Conservation (phyloP, 306 rosid species). For the Pachyrhizus erosus region DNA sequence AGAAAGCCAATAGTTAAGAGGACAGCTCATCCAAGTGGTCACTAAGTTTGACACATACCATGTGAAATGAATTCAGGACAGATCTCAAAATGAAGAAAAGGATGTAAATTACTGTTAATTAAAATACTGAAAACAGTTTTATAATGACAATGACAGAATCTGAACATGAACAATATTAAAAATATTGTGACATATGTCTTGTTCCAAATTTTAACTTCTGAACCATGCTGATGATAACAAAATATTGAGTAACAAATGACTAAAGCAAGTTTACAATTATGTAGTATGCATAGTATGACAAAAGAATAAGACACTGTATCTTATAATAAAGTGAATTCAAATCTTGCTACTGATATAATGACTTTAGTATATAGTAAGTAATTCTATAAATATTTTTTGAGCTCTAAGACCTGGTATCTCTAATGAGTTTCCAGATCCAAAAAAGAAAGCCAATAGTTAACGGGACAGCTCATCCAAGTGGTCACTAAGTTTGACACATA, state of each 20-base stretch:
- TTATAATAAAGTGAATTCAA: not conserved
- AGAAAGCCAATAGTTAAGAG: not conserved
- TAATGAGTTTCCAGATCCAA: not conserved
- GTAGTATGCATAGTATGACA: not conserved
- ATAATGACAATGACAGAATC: not conserved
- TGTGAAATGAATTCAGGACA: not conserved
- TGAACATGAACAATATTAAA: not conserved
- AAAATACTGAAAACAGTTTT: not conserved
- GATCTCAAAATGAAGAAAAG: not conserved
- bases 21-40: not conserved
- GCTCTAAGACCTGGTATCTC: not conserved
- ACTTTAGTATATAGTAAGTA: no score
- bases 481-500: not conserved
- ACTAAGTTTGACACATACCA: not conserved
- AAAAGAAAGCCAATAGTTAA: not conserved
- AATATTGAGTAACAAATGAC: not conserved
- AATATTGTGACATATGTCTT: slow-evolving; percentile 2
- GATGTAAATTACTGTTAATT: not conserved
- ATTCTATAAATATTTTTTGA: not conserved
- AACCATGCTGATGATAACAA: not conserved
- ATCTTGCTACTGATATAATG: no score
- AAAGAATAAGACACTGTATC: not conserved
- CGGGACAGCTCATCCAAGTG: slow-evolving; percentile 1
- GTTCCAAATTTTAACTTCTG: not conserved
- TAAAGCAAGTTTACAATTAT: not conserved